Base-by-base conservation (phyloP, 2,329 filamentous ascomycete species). In the Fusarium domesticum region DNA sequence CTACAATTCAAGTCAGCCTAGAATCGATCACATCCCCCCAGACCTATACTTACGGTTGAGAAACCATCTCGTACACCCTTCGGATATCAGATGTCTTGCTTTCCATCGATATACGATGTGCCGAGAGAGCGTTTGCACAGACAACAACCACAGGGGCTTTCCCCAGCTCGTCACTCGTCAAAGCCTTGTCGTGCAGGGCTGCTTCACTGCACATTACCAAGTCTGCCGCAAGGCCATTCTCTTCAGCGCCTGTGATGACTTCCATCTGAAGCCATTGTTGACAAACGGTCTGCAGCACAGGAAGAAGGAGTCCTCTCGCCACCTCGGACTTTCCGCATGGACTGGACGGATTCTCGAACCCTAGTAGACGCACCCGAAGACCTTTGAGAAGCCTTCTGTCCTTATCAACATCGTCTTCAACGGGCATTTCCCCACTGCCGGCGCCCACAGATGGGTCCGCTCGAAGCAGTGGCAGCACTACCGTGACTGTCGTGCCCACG, bases 1-100 rank as follows among this genome's bases (percentile, higher is more conserved):
- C 66, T 42, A 23, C 50, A 46, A 7, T 8, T 12, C 3, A n/a
- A 23, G 23, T 39, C 37, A 44, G 17, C 23, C 30, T 17, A 2
- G 30, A 16, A 11, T 17, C 8, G 12, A 4, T 17, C 8, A 4
- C 0, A 20, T n/a, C 20, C 2, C 6, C 6, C 3, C 8, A 3
- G 3, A 8, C 2, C 6, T 14, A 14, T 4, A 63, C 66, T 57
- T 48, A 67, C 61, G 68, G 68, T 19, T 68, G 68, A 5, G 67
- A 66, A 19, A 69, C 61, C 39, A 67, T 68, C 39, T 70, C 68
- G n/a, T 67, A 59, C 2, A 67, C 53, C 7, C 53, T 54, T 14
- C 39, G 45, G 11, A 42, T 45, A n/a, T 48, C 49, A 8, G 39
- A 42, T 18, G 39, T 37, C 15, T 56, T 46, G 34, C 53, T 48